Evolutionary conservation across 257 asterid genomes (phyloP).

Genomic region (Capsicum pubescens): DNA sequence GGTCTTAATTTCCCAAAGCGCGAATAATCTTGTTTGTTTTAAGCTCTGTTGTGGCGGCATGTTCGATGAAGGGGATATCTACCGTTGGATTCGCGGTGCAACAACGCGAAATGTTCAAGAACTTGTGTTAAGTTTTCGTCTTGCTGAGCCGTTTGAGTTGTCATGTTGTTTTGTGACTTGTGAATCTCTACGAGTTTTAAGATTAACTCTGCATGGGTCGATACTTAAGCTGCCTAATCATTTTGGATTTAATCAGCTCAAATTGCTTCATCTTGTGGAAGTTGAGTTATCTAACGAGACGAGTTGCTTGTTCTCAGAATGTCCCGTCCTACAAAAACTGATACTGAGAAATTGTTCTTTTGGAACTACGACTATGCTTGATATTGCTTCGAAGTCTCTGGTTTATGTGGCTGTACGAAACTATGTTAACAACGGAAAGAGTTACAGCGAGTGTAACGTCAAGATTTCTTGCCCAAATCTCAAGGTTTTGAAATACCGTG

Average conservation of each 20-base stretch:
- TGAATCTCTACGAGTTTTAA: conserved; percentile 35
- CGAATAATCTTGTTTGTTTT: neutral
- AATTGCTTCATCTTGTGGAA: conserved; percentile 15
- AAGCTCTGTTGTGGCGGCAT: neutral
- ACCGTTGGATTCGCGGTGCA: conserved; percentile 22
- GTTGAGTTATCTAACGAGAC: conserved; percentile 18
- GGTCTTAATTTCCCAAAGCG: conserved; percentile 18
- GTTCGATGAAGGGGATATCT: neutral
- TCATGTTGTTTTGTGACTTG: conserved; percentile 26
- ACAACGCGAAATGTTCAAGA: conserved; percentile 30
- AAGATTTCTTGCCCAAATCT: conserved; percentile 35
- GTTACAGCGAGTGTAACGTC: neutral
- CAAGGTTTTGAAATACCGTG: conserved; percentile 22
- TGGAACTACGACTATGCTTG: conserved; percentile 15
- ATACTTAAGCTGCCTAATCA: conserved; percentile 25
- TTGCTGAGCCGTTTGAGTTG: conserved; percentile 17
- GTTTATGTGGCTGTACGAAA: neutral
- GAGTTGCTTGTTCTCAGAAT: conserved; percentile 25
- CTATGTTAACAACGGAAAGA: too few species aligned
- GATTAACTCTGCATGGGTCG: neutral
- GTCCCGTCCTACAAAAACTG: conserved; percentile 4
- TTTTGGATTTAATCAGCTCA: neutral
- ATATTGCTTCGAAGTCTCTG: conserved; percentile 28
- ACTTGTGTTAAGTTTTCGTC: conserved; percentile 7
- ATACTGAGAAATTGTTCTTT: neutral